Evolutionary conservation across 1,284 basidiomycete genomes (phyloP), one percentile per base, ranked within the genome.

Genomic region (Trichosporon coremiiforme): DNA sequence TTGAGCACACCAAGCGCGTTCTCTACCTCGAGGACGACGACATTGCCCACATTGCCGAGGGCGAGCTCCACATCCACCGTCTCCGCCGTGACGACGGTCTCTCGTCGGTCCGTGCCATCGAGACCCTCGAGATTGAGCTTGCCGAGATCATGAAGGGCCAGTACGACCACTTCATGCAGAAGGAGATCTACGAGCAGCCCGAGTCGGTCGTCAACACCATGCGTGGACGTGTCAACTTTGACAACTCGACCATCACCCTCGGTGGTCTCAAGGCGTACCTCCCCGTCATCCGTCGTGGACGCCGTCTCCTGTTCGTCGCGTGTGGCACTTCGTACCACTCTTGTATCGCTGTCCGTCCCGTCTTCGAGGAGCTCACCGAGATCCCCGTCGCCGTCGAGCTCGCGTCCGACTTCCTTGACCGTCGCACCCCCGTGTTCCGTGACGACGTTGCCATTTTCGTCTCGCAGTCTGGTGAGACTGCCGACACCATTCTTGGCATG

Each of bases 71-170:
- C 87, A 99, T 99, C 80, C 96, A 99, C 87, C 94, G 97, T 77
- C 89, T 99, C 72, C 93, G 96, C 77, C 90, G 94, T 81, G 93
- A 94, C 76, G 91, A 92, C 76, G 90, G 89, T 65, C 85, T 80
- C 83, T 87, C 87, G 66, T 86, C 95, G 20, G 96, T 95, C 67
- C 93, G 97, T 77, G 95, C 90, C 75, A 99, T 99, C 84, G 97
- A 99, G 87, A 98, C 95, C 17, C 90, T 99, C 79, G 97, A 99
- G 86, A 91, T 99, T 79, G 97, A 99, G 85, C 90, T 99, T 65
- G 97, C 96, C 45, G 97, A 97, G 79, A 99, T 99, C 86, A 99
- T 99, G 97, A 99, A 99, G 89, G 97, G 97, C 82, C 94, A 95
- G 84, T 99, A 98, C 83, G 94, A 96, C 83, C 95, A 97, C 85